phyloP scores from a whole-genome alignment of 495 filamentous ascomycete species.

The Alectoria sarmentosa region DNA sequence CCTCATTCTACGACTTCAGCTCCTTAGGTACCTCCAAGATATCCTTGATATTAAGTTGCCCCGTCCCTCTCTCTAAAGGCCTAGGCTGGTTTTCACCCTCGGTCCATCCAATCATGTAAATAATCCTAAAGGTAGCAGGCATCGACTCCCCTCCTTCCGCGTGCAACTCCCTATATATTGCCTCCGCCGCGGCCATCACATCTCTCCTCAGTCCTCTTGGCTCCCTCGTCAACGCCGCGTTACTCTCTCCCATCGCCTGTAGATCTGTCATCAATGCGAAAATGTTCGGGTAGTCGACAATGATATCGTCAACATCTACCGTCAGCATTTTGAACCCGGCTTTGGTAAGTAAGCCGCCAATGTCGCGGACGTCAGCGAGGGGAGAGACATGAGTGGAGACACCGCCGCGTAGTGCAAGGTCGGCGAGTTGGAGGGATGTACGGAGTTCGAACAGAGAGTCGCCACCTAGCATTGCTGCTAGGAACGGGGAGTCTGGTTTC shows the following conservation, averaged over 20 bases:
- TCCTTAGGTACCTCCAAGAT: slow-evolving; percentile 52
- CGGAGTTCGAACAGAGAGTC: slow-evolving; percentile 93
- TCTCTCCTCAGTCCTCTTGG: slow-evolving; percentile 68
- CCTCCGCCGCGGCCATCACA: slow-evolving; percentile 80
- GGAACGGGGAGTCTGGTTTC: slow-evolving; percentile 86
- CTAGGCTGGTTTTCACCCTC: slow-evolving; percentile 68
- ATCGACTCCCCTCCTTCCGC: slow-evolving; percentile 62
- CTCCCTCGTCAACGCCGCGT: slow-evolving; percentile 75
- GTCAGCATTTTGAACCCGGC: slow-evolving; percentile 95
- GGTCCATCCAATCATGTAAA: slow-evolving; percentile 99
- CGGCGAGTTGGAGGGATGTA: slow-evolving; percentile 87
- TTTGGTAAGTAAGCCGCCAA: slow-evolving; percentile 76
- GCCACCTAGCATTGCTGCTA: slow-evolving; percentile 93
- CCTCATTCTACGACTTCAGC: not conserved
- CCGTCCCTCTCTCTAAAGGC: slow-evolving; percentile 76
- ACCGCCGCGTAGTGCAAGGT: slow-evolving; percentile 80
- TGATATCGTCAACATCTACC: slow-evolving; percentile 93
- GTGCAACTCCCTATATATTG: slow-evolving; percentile 82
- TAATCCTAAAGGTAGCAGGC: slow-evolving; percentile 86
- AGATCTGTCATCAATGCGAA: slow-evolving; percentile 90
- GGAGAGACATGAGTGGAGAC: slow-evolving; percentile 83
- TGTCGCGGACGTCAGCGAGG: slow-evolving; percentile 84
- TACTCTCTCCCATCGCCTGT: slow-evolving; percentile 90
- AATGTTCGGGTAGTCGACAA: slow-evolving; percentile 89
- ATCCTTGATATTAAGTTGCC: slow-evolving; percentile 76